These are phyloP conservation scores for Blastobotrys capitulatus DNA, from an alignment of 1,139 yeast species.

Conservation along the genomic window DNA sequence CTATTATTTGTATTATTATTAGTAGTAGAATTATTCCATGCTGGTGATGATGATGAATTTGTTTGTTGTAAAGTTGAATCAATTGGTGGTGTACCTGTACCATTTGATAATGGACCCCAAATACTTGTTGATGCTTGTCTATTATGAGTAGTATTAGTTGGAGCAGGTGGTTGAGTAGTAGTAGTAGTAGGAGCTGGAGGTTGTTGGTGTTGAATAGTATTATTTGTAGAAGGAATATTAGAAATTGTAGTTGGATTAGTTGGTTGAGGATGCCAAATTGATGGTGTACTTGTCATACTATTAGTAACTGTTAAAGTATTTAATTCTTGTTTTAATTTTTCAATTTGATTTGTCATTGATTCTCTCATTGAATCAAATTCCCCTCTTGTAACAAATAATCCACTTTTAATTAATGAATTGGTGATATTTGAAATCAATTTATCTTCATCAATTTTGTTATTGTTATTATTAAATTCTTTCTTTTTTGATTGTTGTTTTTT, in stretches of 20 bases:
- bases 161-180: not conserved
- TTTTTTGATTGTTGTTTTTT: no score
- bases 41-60: constrained; percentile 1
- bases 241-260: not conserved
- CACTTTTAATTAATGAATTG: constrained; percentile 15
- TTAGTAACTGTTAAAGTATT: not conserved
- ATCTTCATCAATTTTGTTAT: not conserved
- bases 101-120: constrained; percentile 6
- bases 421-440: constrained; percentile 9
- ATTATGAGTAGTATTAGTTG: not conserved
- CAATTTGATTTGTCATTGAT: constrained; percentile 3
- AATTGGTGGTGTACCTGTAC: no score
- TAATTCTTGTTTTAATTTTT: not conserved
- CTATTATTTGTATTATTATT: not conserved
- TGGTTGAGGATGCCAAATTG: not conserved
- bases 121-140: not conserved
- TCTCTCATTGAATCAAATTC: constrained; percentile 12
- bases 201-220: not conserved
- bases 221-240: not conserved
- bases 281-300: not conserved
- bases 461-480: no score
- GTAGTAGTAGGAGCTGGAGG: not conserved
- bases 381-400: constrained; percentile 19
- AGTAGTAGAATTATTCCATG: not conserved
- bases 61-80: not conserved